Percentiles rank a stretch among this genome's conserved stretches.
Conservation (phyloP, 208 protist species). For the Acanthamoeba culbertsoni region DNA sequence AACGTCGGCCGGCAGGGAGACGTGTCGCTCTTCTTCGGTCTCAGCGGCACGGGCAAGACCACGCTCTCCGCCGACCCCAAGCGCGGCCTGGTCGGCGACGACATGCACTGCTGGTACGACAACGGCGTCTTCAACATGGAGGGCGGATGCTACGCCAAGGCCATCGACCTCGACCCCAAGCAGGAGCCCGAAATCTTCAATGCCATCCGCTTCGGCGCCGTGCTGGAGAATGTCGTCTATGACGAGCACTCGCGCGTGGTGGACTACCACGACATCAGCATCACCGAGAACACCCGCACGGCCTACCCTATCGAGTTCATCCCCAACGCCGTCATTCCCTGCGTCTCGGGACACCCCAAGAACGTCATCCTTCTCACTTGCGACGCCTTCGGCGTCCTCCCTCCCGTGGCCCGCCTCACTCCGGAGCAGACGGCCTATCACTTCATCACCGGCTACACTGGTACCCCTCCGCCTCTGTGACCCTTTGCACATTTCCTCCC, state of each 20-base stretch:
- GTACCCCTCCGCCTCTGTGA: not conserved
- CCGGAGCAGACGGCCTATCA: slow-evolving; percentile 93
- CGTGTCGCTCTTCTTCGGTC: slow-evolving; percentile 86
- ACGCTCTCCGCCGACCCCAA: slow-evolving; percentile 85
- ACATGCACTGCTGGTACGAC: slow-evolving; percentile 88
- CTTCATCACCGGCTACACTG: slow-evolving; percentile 95
- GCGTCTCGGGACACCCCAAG: slow-evolving; percentile 85
- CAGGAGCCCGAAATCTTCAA: slow-evolving; percentile 88
- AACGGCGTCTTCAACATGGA: slow-evolving; percentile 83
- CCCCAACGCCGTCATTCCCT: slow-evolving; percentile 87
- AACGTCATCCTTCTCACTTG: slow-evolving; percentile 97
- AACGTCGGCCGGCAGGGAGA: slow-evolving; percentile 87
- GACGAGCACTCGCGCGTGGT: slow-evolving; percentile 78
- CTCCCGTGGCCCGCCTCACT: slow-evolving; percentile 91
- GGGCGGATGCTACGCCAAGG: slow-evolving; percentile 89
- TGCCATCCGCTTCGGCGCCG: slow-evolving; percentile 84
- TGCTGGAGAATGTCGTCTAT: slow-evolving; percentile 87
- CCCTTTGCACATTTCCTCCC: no score
- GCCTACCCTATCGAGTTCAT: slow-evolving; percentile 95
- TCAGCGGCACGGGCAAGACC: slow-evolving; percentile 88
- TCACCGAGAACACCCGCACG: slow-evolving; percentile 96
- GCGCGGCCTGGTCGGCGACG: slow-evolving; percentile 86
- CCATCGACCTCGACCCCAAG: slow-evolving; percentile 76
- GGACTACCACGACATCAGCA: slow-evolving; percentile 91
- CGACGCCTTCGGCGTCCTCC: slow-evolving; percentile 97